Percentiles rank a stretch among this genome's conserved stretches.
Evolutionary conservation across 192 early-diverging fungal species (phyloP).

Genomic region (Oehlia diaphana): DNA sequence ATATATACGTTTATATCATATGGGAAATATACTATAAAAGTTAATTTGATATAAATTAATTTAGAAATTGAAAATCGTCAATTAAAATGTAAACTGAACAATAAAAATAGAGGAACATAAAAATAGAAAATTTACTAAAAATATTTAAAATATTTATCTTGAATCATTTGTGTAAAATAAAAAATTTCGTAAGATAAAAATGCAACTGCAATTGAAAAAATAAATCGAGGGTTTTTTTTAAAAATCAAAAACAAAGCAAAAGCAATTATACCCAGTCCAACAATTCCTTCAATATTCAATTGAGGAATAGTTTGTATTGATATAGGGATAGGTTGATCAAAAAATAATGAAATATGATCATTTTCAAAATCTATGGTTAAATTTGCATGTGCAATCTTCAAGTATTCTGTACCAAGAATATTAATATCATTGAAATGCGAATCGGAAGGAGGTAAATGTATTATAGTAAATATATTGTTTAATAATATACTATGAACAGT

Average conservation of each 20-base stretch:
- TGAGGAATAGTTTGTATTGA: neutral
- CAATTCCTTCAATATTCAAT: neutral
- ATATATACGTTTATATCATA: too few species aligned
- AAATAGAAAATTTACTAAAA: too few species aligned
- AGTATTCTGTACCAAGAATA: neutral
- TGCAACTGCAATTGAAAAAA: too few species aligned
- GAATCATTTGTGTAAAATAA: too few species aligned
- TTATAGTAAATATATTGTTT: conserved; percentile 4
- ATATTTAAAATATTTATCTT: too few species aligned
- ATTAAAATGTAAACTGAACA: too few species aligned
- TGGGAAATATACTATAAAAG: too few species aligned
- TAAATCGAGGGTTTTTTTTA: neutral
- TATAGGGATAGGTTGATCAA: neutral
- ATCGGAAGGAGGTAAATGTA: neutral
- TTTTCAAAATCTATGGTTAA: neutral
- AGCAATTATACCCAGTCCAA: neutral
- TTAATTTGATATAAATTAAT: too few species aligned
- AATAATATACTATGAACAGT: neutral
- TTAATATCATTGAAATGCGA: conserved; percentile 1
- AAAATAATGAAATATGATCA: neutral
- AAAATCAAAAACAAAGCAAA: conserved; percentile 6
- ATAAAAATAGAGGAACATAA: too few species aligned
- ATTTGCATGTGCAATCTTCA: neutral
- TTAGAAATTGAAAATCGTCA: too few species aligned
- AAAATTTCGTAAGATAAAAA: too few species aligned